phyloP scores from a whole-genome alignment of 1,284 basidiomycete species.

The Heterobasidion occidentale region DNA sequence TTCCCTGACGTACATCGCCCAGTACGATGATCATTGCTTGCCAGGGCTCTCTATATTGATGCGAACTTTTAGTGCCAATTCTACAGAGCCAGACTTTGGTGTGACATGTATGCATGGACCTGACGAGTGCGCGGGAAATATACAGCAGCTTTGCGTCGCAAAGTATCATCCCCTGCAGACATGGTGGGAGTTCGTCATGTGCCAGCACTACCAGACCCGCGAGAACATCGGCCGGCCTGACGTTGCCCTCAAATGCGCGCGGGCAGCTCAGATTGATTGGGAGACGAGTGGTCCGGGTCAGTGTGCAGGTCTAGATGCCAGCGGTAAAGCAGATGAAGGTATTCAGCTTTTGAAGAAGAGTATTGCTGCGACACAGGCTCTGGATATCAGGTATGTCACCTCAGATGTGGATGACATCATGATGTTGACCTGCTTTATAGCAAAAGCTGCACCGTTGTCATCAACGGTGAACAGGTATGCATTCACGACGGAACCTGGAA shows the following conservation, averaged over 20 bases:
- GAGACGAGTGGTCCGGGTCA: slow-evolving; percentile 44
- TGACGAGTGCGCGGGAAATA: slow-evolving; percentile 80
- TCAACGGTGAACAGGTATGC: slow-evolving; percentile 63
- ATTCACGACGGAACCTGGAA: slow-evolving; percentile 77
- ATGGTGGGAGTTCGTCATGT: slow-evolving; percentile 73
- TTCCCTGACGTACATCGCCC: slow-evolving; percentile 65
- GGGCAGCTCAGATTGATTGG: slow-evolving; percentile 63
- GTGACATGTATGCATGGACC: slow-evolving; percentile 74
- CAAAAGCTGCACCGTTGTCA: slow-evolving; percentile 81
- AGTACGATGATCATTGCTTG: slow-evolving; percentile 36
- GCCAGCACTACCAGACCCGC: slow-evolving; percentile 67
- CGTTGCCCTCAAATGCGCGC: slow-evolving; percentile 61
- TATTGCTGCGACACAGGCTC: slow-evolving; percentile 34
- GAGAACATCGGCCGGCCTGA: slow-evolving; percentile 57
- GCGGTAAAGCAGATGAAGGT: slow-evolving; percentile 54
- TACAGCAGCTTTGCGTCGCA: slow-evolving; percentile 75
- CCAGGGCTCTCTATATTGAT: neutral
- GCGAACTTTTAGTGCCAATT: slow-evolving; percentile 43
- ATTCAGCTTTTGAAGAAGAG: slow-evolving; percentile 54
- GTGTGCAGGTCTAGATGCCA: slow-evolving; percentile 52
- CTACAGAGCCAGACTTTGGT: slow-evolving; percentile 59
- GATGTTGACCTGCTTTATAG: slow-evolving; percentile 24
- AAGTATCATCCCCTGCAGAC: slow-evolving; percentile 42
- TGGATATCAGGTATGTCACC: slow-evolving; percentile 49
- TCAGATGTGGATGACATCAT: neutral